Percentiles rank a stretch among this genome's conserved stretches.
phyloP scores from a whole-genome alignment of 2,329 filamentous ascomycete species.

The Colletotrichum musicola region DNA sequence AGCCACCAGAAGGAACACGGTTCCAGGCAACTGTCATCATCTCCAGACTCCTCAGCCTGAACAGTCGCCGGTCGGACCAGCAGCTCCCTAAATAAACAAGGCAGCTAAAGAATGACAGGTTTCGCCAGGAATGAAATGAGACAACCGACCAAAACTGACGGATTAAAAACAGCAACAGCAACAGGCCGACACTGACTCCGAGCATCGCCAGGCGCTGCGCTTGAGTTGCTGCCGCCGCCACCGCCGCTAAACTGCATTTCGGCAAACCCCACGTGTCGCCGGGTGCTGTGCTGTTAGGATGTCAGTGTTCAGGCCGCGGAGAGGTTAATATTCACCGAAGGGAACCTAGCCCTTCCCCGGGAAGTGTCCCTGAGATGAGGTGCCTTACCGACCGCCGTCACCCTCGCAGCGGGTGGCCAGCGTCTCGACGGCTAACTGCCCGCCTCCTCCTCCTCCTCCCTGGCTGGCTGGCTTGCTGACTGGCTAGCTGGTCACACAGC shows the following conservation, averaged over 20 bases:
- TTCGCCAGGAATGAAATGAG: constrained; percentile 16
- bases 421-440: constrained; percentile 15
- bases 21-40: neutral
- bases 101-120: constrained; percentile 18
- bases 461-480: constrained; percentile 11
- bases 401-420: constrained; percentile 19
- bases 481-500: neutral
- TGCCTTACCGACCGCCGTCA: constrained; percentile 16
- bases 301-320: constrained; percentile 18
- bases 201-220: constrained; percentile 15
- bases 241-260: constrained; percentile 36
- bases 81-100: neutral
- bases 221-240: constrained; percentile 17
- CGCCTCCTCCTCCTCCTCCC: neutral
- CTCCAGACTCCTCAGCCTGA: too few relatives aligned
- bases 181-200: neutral
- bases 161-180: neutral
- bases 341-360: constrained; percentile 16
- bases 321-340: constrained; percentile 33
- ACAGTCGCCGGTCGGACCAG: neutral
- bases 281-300: constrained; percentile 16
- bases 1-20: too few relatives aligned
- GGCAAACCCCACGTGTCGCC: constrained; percentile 34
- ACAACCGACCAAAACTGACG: constrained; percentile 9
- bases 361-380: constrained; percentile 31